A percentile compares a stretch with the other conserved stretches of the same genome.
Conservation (phyloP, 148 eudicot genomes). For the Pharnaceum exiguum region DNA sequence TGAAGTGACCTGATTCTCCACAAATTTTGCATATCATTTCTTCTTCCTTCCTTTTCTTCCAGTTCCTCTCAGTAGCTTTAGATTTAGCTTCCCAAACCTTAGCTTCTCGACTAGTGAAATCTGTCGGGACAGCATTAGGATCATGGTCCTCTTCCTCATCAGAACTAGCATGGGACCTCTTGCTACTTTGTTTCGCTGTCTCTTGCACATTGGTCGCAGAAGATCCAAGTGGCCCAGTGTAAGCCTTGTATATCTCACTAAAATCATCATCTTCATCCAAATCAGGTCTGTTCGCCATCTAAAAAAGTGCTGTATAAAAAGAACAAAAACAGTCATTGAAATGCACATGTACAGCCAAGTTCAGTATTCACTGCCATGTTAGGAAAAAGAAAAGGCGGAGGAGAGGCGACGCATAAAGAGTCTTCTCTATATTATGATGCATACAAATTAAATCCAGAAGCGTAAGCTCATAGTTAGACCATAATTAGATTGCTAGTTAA, state of each 20-base stretch:
- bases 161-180: conserved; percentile 58
- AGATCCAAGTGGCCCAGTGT: conserved; percentile 82
- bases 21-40: conserved; percentile 97
- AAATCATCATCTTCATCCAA: conserved; percentile 86
- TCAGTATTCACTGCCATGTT: too few species aligned
- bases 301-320: background rate
- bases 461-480: too few species aligned
- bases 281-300: conserved; percentile 69
- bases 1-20: conserved; percentile 94
- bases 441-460: too few species aligned
- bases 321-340: background rate
- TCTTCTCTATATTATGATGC: too few species aligned
- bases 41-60: conserved; percentile 98
- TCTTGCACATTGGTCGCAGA: conserved; percentile 49
- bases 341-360: too few species aligned
- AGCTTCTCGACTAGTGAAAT: conserved; percentile 97
- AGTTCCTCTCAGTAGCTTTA: conserved; percentile 97
- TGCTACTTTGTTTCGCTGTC: conserved; percentile 33
- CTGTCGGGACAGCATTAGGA: conserved; percentile 99
- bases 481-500: too few species aligned
- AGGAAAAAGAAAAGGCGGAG: too few species aligned
- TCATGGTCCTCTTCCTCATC: conserved; percentile 91
- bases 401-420: too few species aligned
- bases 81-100: conserved; percentile 99
- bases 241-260: conserved; percentile 90